Evolutionary conservation across 345 rosid species (phyloP).

Genomic region (Turnera subulata): DNA sequence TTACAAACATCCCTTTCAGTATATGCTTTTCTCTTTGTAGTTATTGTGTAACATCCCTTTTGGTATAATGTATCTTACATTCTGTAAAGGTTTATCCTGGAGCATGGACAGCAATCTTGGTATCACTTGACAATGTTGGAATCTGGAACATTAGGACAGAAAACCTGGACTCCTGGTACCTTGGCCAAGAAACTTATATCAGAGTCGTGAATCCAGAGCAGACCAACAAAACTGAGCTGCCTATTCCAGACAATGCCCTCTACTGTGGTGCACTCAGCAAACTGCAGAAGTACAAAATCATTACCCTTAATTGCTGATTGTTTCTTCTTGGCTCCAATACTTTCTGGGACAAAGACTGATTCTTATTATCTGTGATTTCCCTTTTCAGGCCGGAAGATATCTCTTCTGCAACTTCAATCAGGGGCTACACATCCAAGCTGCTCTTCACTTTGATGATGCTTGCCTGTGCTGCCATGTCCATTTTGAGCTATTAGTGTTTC

Average conservation of each 20-base stretch:
- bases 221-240: constrained; percentile 86
- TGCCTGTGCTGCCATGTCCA: constrained; percentile 15
- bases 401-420: constrained; percentile 36
- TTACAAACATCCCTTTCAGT: background rate
- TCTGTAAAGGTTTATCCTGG: constrained; percentile 83
- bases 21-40: no score
- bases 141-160: constrained; percentile 94
- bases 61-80: background rate
- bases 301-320: background rate
- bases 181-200: constrained; percentile 95
- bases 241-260: constrained; percentile 76
- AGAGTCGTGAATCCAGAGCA: constrained; percentile 85
- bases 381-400: constrained; percentile 69
- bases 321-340: background rate
- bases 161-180: constrained; percentile 97
- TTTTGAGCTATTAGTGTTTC: constrained; percentile 15
- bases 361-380: constrained; percentile 11
- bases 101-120: constrained; percentile 88
- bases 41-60: no score
- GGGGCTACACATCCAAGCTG: constrained; percentile 21
- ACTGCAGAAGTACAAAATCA: constrained; percentile 53
- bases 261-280: constrained; percentile 74
- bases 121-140: constrained; percentile 95
- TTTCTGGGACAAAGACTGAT: background rate
- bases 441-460: constrained; percentile 32